Base-by-base conservation (phyloP, 768 basidiomycete species). In the Tephrocybe sp. region DNA sequence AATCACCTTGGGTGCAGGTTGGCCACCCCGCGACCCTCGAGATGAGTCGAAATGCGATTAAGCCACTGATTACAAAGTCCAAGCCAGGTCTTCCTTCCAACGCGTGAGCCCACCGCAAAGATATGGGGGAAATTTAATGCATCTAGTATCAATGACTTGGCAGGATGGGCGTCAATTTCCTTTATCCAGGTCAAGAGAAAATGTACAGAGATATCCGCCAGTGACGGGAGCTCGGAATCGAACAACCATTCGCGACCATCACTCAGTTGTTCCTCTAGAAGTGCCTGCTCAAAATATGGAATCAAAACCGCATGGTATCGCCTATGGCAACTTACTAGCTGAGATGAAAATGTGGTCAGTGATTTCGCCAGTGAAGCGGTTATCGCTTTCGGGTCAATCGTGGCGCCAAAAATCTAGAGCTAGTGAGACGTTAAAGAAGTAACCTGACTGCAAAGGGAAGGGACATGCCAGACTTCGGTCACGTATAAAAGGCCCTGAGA, bases 211-310 rank as follows among this genome's bases (percentile, higher is more conserved):
- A 83, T 60, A 57, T 84, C 83, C 4, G 73, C 77, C 19, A 80
- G 62, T 33, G 76, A 70, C 8, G 82, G 79, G 0, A 64, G 49
- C 47, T 73, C 74, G 0, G 82, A 81, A 53, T 81, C 71, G 50
- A 83, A 74, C 8, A 82, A 65, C 79, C 80, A 85, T 57, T 77
- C 73, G 2, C 82, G 70, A 18, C 70, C 76, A 57, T 82, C 80
- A 13, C 64, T 60, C 23, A 83, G 65, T 59, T 83, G 71, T 50
- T 69, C 63, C 50, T 70, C 70, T 16, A 71, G 23, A 7, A 71
- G 50, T 12, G 60, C 55, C 68, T 70, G 51, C 27, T 18, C 3
- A 25, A 4, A 29, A 12, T 13, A 4, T 29, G 27, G 27, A 27
- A 43, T 1, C 19, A 11, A 21, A 31, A n/a, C n/a, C n/a, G n/a